Base-by-base conservation (phyloP, 345 rosid genomes). In the Populus deltoides region DNA sequence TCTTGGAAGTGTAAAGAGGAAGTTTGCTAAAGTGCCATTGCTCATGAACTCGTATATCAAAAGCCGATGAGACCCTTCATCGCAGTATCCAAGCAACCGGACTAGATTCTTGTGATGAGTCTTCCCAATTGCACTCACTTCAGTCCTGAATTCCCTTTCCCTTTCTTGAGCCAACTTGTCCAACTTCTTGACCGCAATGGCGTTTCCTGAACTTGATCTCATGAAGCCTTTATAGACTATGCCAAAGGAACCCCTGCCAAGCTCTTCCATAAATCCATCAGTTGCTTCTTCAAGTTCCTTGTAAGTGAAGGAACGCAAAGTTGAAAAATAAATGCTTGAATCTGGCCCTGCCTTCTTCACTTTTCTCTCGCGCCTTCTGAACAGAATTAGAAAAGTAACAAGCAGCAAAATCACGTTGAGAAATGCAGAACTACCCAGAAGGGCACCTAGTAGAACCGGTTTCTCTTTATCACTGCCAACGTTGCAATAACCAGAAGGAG, bases 211-310 rank as follows among this genome's bases (percentile, higher is more conserved):
- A 73, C 25, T 66, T 16, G 36, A 63, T 36, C 33, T 70, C 57
- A 84, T 72, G 69, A 43, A 17, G 4, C 83, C 87, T 79, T 74
- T 85, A 62, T 79, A 85, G 29, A 81, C 87, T 38, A 77, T 68
- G 18, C 83, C 87, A 41, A 78, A 79, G 71, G 87, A 79, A 31
- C 87, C 87, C 67, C 81, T 81, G 20, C 87, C 87, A 1, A 84
- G 15, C 71, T 81, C 77, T 71, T 85, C 83, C 75, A 25, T 68
- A 70, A 85, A 85, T 35, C 78, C 70, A 29, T 71, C 59, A n/a
- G 84, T 83, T 25, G 80, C 83, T 20, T 77, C 75, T 59, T 38
- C 31, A 1, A 83, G 79, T 31, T 83, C 83, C 71, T 24, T 10
- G 75, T 77, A 41, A 72, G 72, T 45, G 59, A 83, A 80, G 62